Base-by-base conservation (phyloP, 768 basidiomycete species). In the Candolleomyces efflorescens region DNA sequence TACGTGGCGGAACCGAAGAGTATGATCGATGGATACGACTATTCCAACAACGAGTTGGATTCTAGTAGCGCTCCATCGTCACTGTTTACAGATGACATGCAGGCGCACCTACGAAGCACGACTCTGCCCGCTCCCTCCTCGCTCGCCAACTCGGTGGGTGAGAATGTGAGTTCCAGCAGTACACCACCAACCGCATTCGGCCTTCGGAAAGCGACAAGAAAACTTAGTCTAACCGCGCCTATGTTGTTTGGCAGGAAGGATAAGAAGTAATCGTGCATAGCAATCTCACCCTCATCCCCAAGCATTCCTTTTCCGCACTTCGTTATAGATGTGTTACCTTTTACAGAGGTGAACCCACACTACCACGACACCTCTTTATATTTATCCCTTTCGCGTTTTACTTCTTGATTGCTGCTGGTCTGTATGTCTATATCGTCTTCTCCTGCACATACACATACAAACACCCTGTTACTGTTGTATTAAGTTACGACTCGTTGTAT, bases 221-320 rank as follows among this genome's bases (percentile, higher is more conserved):
- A 91, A 73, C 69, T 91, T 70, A 91, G 89, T 67, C 68, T 90
- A 56, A 79, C 79, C 22, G 77, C 81, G 51, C 82, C 85, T 50
- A 82, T 83, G 50, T 81, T 89, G 66, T 81, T 77, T 73, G 79
- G 77, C 68, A 80, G 71, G 70, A 78, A 73, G 63, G 82, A 86
- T 54, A 83, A 79, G 67, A 81, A 85, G 17, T 32, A 5, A 32
- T 32, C 37, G 18, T 11, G 17, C 51, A 54, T 54, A 47, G 37
- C 20, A 50, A 22, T n/a, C 6, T 57, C n/a, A 4, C 36, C 22
- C 5, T 56, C 20, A 10, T 17, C n/a, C 45, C 39, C 11, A 18
- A 2, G 6, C 20, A 24, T 26, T 15, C 13, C 22, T n/a, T 22
- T 23, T 3, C 3, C 24, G 15, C 26, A 5, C 17, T 26, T 15